Conservation (phyloP, 192 early-diverging fungal genomes). For the Gigaspora rosea region DNA sequence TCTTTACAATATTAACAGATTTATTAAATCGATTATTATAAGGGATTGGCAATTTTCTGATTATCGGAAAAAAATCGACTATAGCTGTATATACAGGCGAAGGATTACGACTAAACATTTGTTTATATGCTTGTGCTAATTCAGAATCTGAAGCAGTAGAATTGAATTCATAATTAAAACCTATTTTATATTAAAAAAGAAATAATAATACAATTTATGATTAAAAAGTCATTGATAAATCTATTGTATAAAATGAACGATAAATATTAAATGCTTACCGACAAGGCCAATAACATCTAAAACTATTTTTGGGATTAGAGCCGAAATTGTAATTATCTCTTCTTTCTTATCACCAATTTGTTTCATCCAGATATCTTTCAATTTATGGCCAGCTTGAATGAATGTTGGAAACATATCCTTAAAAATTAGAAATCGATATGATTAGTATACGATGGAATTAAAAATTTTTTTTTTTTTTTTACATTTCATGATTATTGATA, state of each 20-base stretch:
- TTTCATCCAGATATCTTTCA: too few relatives aligned
- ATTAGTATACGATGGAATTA: too few relatives aligned
- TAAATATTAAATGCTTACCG: slow-evolving; percentile 16
- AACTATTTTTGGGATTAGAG: slow-evolving; percentile 41
- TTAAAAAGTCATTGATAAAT: slow-evolving; percentile 15
- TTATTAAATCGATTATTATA: slow-evolving; percentile 1
- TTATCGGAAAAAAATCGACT: slow-evolving; percentile 28
- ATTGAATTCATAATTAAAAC: too few relatives aligned
- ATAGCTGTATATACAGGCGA: slow-evolving; percentile 19
- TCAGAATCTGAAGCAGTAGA: background rate
- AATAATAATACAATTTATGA: too few relatives aligned
- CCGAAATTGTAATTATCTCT: slow-evolving; percentile 43
- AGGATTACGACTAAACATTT: too few relatives aligned
- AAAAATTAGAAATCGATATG: background rate
- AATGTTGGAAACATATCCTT: background rate
- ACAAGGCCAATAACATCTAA: slow-evolving; percentile 51
- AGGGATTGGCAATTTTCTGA: slow-evolving; percentile 36
- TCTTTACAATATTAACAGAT: slow-evolving; percentile 36
- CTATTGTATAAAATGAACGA: background rate
- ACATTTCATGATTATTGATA: background rate
- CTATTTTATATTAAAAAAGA: too few relatives aligned
- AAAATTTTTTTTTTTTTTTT: background rate
- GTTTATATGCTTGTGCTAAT: slow-evolving; percentile 48
- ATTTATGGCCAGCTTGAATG: too few relatives aligned
- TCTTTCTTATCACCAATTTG: background rate